Evolutionary conservation across 2,329 filamentous ascomycete genomes (phyloP).

Genomic region (Fusarium globosum): DNA sequence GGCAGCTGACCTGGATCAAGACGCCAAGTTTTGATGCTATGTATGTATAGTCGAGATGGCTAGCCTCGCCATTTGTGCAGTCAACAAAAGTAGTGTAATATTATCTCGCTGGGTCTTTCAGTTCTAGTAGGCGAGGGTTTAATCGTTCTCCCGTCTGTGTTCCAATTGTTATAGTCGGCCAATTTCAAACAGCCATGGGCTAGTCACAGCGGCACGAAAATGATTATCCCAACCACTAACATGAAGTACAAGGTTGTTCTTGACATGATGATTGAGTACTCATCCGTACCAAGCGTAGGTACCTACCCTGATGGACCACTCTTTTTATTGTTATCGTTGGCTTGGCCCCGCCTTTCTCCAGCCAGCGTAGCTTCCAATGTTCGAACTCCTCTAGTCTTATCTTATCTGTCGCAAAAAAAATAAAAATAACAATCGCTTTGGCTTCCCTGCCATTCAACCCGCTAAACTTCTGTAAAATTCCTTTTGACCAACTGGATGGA

Average conservation of each 20-base stretch:
- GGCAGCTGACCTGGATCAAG: neutral
- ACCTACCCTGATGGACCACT: neutral
- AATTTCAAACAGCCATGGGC: neutral
- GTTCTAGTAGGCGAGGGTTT: neutral
- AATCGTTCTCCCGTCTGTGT: neutral
- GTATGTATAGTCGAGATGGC: neutral
- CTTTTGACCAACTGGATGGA: neutral
- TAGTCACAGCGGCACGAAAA: neutral
- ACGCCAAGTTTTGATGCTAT: neutral
- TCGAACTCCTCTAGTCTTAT: constrained; percentile 10
- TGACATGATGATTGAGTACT: too few relatives aligned
- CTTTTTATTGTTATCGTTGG: neutral
- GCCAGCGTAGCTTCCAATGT: neutral
- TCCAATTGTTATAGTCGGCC: neutral
- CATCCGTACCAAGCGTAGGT: too few relatives aligned
- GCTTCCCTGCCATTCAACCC: neutral
- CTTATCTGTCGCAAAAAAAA: constrained; percentile 27
- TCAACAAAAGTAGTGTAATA: neutral
- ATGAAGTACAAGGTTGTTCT: neutral
- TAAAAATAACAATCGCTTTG: constrained; percentile 8
- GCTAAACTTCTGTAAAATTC: constrained; percentile 1
- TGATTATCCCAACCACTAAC: neutral
- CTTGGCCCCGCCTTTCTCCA: too few relatives aligned
- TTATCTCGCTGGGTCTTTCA: neutral
- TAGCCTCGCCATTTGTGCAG: neutral